Evolutionary conservation across 176 grass and related monocot genomes (phyloP).

Genomic region (Eragrostis nindensis): DNA sequence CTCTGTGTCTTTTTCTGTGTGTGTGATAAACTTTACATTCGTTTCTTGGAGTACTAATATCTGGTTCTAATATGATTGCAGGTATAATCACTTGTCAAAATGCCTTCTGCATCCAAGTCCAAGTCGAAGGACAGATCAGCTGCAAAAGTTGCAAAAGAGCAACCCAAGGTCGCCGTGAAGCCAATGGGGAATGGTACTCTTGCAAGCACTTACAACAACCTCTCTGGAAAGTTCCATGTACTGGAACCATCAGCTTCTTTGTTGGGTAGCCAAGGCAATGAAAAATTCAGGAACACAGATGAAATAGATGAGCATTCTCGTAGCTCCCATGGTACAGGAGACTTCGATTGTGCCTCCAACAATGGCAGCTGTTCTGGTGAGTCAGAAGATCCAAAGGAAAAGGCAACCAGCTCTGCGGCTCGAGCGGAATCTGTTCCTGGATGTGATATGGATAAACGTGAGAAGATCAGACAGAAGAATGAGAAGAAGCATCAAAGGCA

Average conservation of each 20-base stretch:
- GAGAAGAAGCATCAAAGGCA: constrained; percentile 98
- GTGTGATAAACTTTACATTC: neutral
- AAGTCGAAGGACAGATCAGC: constrained; percentile 76
- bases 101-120: constrained; percentile 94
- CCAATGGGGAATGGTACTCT: constrained; percentile 57
- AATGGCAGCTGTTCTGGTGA: constrained; percentile 87
- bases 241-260: constrained; percentile 67
- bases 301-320: constrained; percentile 92
- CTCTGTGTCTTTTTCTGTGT: neutral
- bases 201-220: constrained; percentile 75
- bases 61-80: constrained; percentile 39
- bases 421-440: constrained; percentile 70
- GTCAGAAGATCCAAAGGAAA: constrained; percentile 84
- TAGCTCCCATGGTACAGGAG: constrained; percentile 80
- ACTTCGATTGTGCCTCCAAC: constrained; percentile 87
- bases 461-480: constrained; percentile 98
- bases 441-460: constrained; percentile 89
- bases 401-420: constrained; percentile 48
- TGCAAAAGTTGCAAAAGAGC: constrained; percentile 69
- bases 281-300: constrained; percentile 76
- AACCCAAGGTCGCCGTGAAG: constrained; percentile 68
- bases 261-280: constrained; percentile 52
- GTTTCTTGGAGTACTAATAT: constrained; percentile 26
- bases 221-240: constrained; percentile 86
- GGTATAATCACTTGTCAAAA: constrained; percentile 46